Conservation (phyloP, 208 protist species). For the Acanthamoeba royreba region DNA sequence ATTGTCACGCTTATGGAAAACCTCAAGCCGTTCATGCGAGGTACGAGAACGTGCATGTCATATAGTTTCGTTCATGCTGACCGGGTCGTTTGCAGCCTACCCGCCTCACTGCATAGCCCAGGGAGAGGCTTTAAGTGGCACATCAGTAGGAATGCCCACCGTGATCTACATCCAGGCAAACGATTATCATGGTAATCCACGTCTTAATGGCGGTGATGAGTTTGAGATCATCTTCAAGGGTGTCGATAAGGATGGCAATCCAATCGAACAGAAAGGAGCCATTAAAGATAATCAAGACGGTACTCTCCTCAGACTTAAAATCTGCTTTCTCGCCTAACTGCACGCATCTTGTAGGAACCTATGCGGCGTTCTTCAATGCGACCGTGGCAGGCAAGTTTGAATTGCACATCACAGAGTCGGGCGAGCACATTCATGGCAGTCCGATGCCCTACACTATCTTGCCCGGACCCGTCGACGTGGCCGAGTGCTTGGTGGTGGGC, state of each 20-base stretch:
- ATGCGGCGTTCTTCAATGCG: slow-evolving; percentile 8
- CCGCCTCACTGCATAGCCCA: neutral
- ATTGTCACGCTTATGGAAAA: slow-evolving; percentile 30
- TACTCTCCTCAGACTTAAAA: neutral
- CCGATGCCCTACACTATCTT: neutral
- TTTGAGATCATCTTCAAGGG: neutral
- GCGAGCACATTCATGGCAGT: neutral
- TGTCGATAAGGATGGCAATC: neutral
- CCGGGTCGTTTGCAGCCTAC: neutral
- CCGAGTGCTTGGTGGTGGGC: neutral
- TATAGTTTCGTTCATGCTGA: neutral
- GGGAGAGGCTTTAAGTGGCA: neutral
- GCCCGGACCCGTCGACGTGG: neutral
- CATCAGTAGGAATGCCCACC: neutral
- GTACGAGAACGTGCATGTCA: neutral
- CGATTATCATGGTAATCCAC: neutral
- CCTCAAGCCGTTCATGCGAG: neutral
- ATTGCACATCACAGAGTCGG: slow-evolving; percentile 26
- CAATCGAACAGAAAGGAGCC: neutral
- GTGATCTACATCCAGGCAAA: neutral
- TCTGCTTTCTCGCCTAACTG: neutral
- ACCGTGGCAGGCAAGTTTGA: neutral
- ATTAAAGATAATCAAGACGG: slow-evolving; percentile 24
- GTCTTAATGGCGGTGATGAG: slow-evolving; percentile 4
- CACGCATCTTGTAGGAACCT: neutral